These are phyloP conservation scores for Choiromyces venosus DNA, from an alignment of 495 filamentous ascomycete species.

Conservation along the genomic window DNA sequence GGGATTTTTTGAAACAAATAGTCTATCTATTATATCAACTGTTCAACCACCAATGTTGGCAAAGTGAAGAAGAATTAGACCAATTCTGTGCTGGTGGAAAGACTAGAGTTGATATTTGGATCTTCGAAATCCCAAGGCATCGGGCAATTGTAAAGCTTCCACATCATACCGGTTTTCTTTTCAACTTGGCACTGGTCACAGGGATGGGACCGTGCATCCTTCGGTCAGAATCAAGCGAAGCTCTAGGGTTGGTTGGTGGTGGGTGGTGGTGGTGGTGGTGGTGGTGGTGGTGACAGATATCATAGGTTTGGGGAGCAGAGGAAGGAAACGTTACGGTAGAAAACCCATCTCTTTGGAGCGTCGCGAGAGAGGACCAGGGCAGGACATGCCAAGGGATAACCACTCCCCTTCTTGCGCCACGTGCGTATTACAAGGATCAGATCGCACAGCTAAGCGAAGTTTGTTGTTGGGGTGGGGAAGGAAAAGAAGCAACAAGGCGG, in stretches of 20 bases:
- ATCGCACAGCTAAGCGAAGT: slow-evolving; percentile 34
- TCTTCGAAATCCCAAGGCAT: background rate
- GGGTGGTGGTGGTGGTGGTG: no score
- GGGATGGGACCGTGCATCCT: background rate
- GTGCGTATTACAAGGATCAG: slow-evolving; percentile 32
- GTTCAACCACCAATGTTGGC: background rate
- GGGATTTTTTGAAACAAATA: background rate
- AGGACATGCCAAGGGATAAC: slow-evolving; percentile 1
- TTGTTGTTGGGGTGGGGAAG: slow-evolving; percentile 14
- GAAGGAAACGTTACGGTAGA: slow-evolving; percentile 18
- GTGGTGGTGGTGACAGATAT: background rate
- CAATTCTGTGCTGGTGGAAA: background rate
- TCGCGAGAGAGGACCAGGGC: slow-evolving; percentile 15
- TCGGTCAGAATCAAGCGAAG: background rate
- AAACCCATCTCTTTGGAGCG: slow-evolving; percentile 20
- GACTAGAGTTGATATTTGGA: background rate
- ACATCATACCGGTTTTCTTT: background rate
- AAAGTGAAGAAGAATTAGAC: background rate
- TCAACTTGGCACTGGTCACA: background rate
- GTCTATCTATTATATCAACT: no score
- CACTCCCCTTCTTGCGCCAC: slow-evolving; percentile 23
- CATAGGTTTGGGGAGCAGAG: slow-evolving; percentile 11
- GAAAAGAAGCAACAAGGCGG: background rate
- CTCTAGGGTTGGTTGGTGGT: background rate
- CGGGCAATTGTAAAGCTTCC: background rate